Conservation (phyloP, 352 stramenopile species). For the Phytophthora vignae region DNA sequence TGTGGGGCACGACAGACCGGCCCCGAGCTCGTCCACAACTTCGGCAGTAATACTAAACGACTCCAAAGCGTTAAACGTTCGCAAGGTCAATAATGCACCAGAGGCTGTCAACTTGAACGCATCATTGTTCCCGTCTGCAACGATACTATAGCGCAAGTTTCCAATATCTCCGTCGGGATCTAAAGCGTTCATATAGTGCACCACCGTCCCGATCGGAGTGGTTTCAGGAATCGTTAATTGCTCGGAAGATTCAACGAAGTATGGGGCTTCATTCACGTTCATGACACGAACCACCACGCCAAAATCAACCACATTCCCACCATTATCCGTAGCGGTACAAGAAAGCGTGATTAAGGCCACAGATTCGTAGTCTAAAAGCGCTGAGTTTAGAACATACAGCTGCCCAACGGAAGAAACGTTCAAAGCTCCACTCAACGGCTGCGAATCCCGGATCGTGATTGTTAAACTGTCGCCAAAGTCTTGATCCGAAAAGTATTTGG, state of each 20-base stretch:
- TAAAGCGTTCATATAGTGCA: conserved; percentile 20
- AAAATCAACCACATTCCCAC: conserved; percentile 21
- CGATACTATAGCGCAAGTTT: conserved; percentile 25
- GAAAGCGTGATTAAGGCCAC: conserved; percentile 12
- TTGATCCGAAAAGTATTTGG: conserved; percentile 29
- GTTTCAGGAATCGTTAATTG: conserved; percentile 29
- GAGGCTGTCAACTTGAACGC: conserved; percentile 9
- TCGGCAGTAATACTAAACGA: conserved; percentile 26
- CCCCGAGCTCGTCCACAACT: conserved; percentile 21
- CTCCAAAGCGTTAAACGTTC: conserved; percentile 18
- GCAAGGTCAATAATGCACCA: conserved; percentile 7
- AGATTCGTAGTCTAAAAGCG: conserved; percentile 29
- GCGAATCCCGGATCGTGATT: conserved; percentile 17
- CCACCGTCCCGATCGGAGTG: background rate
- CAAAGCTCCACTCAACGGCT: conserved; percentile 13
- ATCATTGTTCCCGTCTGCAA: conserved; percentile 3
- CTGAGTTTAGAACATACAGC: conserved; percentile 22
- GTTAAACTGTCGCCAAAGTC: conserved; percentile 23
- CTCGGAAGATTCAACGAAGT: conserved; percentile 15
- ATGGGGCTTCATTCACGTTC: conserved; percentile 36
- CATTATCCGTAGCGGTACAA: conserved; percentile 28
- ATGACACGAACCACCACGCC: conserved; percentile 21
- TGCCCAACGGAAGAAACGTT: conserved; percentile 16
- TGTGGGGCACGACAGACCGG: conserved; percentile 16
- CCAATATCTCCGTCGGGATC: conserved; percentile 25